Percentiles rank a stretch among this genome's conserved stretches.
Conservation (phyloP, 208 protist genomes). For the Phytomonas sp. region DNA sequence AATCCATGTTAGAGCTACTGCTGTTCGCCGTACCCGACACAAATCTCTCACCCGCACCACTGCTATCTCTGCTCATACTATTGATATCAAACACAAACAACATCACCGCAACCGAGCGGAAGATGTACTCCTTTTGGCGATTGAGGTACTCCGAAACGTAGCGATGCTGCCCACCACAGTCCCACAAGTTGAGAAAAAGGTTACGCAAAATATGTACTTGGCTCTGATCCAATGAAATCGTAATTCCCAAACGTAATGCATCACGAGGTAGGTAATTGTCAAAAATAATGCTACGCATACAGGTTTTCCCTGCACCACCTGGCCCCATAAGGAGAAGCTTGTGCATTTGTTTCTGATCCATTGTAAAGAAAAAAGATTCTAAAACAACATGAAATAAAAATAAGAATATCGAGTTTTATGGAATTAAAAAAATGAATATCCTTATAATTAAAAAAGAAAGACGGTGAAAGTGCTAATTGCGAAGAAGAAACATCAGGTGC, state of each 20-base stretch:
- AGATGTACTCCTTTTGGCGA: constrained; percentile 97
- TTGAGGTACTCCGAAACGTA: constrained; percentile 98
- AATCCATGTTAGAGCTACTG: constrained; percentile 43
- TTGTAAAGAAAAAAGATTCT: constrained; percentile 16
- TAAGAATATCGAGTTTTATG: not conserved
- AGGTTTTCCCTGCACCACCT: constrained; percentile 94
- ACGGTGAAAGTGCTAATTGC: not conserved
- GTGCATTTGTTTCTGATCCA: constrained; percentile 76
- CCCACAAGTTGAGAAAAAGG: constrained; percentile 98
- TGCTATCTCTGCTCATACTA: constrained; percentile 69
- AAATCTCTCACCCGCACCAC: not conserved
- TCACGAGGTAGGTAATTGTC: constrained; percentile 97
- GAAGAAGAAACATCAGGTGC: not conserved
- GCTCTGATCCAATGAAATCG: constrained; percentile 97
- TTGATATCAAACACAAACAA: constrained; percentile 99
- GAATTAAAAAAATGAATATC: not conserved
- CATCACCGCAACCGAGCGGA: constrained; percentile 96
- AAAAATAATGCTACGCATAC: constrained; percentile 99
- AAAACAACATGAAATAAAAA: constrained; percentile 6
- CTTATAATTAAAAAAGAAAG: not conserved
- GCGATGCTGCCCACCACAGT: constrained; percentile 97
- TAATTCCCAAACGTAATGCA: constrained; percentile 88
- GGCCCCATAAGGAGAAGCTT: constrained; percentile 97
- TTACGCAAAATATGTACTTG: constrained; percentile 98
- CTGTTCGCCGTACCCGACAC: constrained; percentile 4